Percentiles rank a stretch among this genome's conserved stretches.
phyloP scores from a whole-genome alignment of 2,329 filamentous ascomycete species.

The Drechslerella dactyloides region DNA sequence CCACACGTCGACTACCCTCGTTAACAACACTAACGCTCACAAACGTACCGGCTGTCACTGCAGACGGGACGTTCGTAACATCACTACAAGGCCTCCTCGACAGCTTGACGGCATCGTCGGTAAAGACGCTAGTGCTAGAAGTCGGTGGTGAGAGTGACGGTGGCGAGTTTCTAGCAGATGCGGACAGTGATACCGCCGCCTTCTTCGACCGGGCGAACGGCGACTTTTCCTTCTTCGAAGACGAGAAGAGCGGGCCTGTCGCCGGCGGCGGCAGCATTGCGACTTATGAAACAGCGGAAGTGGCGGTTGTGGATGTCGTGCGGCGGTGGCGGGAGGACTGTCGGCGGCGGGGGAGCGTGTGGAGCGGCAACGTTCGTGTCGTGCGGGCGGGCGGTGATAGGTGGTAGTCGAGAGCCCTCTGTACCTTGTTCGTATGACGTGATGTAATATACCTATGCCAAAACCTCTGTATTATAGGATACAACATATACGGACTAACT shows the following conservation, averaged over 20 bases:
- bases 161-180: conserved; percentile 26
- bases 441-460: too few relatives aligned
- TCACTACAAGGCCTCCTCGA: conserved; percentile 16
- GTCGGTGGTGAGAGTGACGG: conserved; percentile 11
- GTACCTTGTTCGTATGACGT: too few relatives aligned
- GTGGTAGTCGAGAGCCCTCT: too few relatives aligned
- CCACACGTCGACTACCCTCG: conserved; percentile 21
- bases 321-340: conserved; percentile 23
- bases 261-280: not conserved
- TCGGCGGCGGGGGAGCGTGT: conserved; percentile 13
- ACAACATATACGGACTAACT: too few relatives aligned
- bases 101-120: not conserved
- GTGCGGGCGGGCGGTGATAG: conserved; percentile 34
- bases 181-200: conserved; percentile 15
- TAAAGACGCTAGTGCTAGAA: conserved; percentile 22
- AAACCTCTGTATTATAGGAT: too few relatives aligned
- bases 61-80: conserved; percentile 5
- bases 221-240: conserved; percentile 46
- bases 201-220: conserved; percentile 42
- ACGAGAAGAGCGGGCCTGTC: conserved; percentile 19
- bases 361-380: conserved; percentile 24
- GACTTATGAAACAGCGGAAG: not conserved
- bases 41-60: conserved; percentile 15
- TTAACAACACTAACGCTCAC: conserved; percentile 51
- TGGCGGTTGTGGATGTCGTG: conserved; percentile 25